Evolutionary conservation across 2,329 filamentous ascomycete genomes (phyloP), one percentile per base, ranked within the genome.

Genomic region (Apiospora rasikravindrae): DNA sequence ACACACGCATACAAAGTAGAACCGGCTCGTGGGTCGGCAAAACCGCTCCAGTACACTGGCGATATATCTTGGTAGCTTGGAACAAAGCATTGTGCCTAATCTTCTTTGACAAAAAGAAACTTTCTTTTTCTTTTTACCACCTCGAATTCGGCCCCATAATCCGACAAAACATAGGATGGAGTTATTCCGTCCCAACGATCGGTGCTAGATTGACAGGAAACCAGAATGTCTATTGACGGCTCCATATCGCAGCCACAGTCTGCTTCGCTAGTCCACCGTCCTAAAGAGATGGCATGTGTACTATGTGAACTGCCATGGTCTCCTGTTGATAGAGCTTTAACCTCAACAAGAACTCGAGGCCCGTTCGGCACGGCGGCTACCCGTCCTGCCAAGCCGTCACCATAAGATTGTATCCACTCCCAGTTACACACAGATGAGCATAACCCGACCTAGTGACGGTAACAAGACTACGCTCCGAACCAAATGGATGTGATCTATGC

Each of bases 391-490:
- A 64, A 64, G 57, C 57, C 19, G 29, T 64, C 57, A 64, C 57
- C 40, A 40, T 2, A 11, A 40, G 37, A 7, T 19, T 10, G 33
- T 16, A 16, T 40, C 57, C 57, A 40, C 57, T 64, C 10, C 22
- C 33, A 64, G 33, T 64, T 64, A 64, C 57, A 64, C 57, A 64
- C 19, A 64, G n/a, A 64, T n/a, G 29, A 64, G 57, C 29, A 64
- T 64, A n/a, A n/a, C 19, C 57, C 14, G 37, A 19, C 29, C 53
- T 37, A 37, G 29, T 37, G 53, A 37, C 53, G 29, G 51, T 16
- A 29, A 57, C 51, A 19, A 26, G 19, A 61, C 53, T 37, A 11
- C 29, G 33, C 57, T 19, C 57, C 57, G 57, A 14, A 13, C 57
- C 10, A 40, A 29, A 64, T 19, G 57, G 10, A 64, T 14, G 33